Evolutionary conservation across 1,139 yeast genomes (phyloP).

Genomic region (Saccharomyces pastorianus): DNA sequence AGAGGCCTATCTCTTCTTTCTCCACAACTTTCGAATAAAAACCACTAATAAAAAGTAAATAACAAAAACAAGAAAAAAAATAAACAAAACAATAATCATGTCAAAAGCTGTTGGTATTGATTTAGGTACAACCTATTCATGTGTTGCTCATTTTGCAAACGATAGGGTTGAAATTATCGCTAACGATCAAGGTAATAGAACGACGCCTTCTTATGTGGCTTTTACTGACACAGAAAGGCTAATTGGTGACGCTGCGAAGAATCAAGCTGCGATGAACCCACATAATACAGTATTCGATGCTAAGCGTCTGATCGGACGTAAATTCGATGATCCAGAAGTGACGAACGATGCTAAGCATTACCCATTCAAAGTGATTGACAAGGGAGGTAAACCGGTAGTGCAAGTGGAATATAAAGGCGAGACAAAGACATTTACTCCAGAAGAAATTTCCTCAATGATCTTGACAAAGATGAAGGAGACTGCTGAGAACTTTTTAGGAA

Average conservation of each 20-base stretch:
- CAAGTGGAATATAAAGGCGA: slow-evolving; percentile 62
- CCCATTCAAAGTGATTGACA: slow-evolving; percentile 53
- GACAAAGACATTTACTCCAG: slow-evolving; percentile 55
- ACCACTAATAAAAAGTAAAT: neutral
- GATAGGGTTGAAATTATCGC: slow-evolving; percentile 68
- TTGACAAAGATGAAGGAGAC: slow-evolving; percentile 59
- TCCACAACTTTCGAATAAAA: neutral
- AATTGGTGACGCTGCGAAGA: slow-evolving; percentile 67
- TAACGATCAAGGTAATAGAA: slow-evolving; percentile 65
- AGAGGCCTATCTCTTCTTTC: neutral
- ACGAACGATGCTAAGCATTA: slow-evolving; percentile 51
- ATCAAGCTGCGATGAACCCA: slow-evolving; percentile 66
- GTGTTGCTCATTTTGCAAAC: slow-evolving; percentile 69
- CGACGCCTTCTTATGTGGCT: slow-evolving; percentile 63
- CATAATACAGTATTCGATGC: slow-evolving; percentile 60
- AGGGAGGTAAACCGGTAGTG: slow-evolving; percentile 52
- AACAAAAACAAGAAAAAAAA: slow-evolving; percentile 5
- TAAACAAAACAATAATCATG: slow-evolving; percentile 32
- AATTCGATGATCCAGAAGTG: slow-evolving; percentile 51
- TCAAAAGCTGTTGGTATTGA: slow-evolving; percentile 74
- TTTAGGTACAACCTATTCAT: slow-evolving; percentile 78
- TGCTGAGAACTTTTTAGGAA: slow-evolving; percentile 58
- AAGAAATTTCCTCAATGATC: slow-evolving; percentile 62
- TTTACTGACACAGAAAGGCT: slow-evolving; percentile 61
- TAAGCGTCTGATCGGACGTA: slow-evolving; percentile 61